phyloP scores from a whole-genome alignment of 2,329 filamentous ascomycete species.

The Coleophoma eucalyptorum region DNA sequence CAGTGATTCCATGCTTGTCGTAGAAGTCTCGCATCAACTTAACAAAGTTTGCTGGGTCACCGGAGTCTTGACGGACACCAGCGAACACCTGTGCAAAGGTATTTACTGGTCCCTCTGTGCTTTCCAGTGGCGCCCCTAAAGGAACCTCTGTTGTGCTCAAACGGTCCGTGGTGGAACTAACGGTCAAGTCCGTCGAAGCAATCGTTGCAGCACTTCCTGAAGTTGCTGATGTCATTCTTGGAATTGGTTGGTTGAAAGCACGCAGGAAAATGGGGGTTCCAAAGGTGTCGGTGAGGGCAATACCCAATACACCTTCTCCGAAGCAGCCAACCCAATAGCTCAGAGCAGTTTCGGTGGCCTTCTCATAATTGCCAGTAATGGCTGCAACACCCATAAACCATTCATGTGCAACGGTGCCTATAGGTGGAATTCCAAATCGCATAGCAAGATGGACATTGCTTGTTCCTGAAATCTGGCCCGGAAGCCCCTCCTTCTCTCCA shows the following conservation, averaged over 20 bases:
- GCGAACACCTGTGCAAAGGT: conserved; percentile 65
- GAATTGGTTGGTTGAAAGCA: conserved; percentile 71
- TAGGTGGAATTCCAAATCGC: conserved; percentile 78
- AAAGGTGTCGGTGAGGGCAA: conserved; percentile 95
- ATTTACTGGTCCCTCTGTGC: conserved; percentile 34
- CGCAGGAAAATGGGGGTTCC: conserved; percentile 86
- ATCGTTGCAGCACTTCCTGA: conserved; percentile 2
- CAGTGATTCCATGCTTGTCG: conserved; percentile 56
- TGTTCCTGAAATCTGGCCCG: conserved; percentile 77
- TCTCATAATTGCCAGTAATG: conserved; percentile 79
- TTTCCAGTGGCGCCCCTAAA: conserved; percentile 20
- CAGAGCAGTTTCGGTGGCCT: conserved; percentile 80
- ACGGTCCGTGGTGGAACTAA: conserved; percentile 28
- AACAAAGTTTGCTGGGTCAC: conserved; percentile 64
- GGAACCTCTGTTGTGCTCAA: conserved; percentile 36
- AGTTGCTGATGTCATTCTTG: conserved; percentile 30
- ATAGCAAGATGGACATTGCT: conserved; percentile 98
- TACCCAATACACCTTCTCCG: conserved; percentile 76
- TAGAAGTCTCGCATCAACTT: conserved; percentile 50
- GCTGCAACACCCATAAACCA: conserved; percentile 99
- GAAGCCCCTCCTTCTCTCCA: conserved; percentile 57
- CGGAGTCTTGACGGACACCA: conserved; percentile 69
- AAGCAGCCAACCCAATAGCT: conserved; percentile 90
- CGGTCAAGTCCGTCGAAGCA: conserved; percentile 32
- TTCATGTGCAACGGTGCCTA: conserved; percentile 92